Evolutionary conservation across 495 filamentous ascomycete species (phyloP).

Genomic region (Hyaloscypha bicolor): DNA sequence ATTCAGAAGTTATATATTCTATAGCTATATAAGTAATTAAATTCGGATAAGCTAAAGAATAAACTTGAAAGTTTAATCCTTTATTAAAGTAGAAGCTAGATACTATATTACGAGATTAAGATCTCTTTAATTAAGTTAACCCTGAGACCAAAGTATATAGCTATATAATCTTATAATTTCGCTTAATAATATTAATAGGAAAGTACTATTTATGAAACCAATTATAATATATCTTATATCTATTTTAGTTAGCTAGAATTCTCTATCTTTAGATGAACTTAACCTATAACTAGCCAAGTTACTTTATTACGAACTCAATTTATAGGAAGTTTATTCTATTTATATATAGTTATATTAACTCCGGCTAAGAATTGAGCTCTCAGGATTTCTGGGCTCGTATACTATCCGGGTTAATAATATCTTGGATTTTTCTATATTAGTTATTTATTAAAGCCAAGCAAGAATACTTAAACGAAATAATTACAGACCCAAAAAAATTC

Average conservation of each 20-base stretch:
- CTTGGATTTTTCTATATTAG: neutral
- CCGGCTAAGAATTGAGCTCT: neutral
- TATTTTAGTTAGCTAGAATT: neutral
- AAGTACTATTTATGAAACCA: neutral
- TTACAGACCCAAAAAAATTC: too few relatives aligned
- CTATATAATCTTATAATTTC: slow-evolving; percentile 1
- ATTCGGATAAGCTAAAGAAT: too few relatives aligned
- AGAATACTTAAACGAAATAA: too few relatives aligned
- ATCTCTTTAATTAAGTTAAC: neutral
- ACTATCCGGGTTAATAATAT: neutral
- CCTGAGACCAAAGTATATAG: slow-evolving; percentile 13
- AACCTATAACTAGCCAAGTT: slow-evolving; percentile 7
- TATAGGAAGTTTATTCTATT: too few relatives aligned
- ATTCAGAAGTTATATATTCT: too few relatives aligned
- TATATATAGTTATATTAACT: too few relatives aligned
- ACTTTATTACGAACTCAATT: too few relatives aligned
- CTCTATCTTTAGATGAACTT: neutral
- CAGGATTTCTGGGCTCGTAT: neutral
- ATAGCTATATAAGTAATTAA: too few relatives aligned
- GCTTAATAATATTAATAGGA: neutral
- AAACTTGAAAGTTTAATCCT: too few relatives aligned
- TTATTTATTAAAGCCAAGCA: neutral
- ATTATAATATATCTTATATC: slow-evolving; percentile 11
- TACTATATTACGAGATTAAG: too few relatives aligned
- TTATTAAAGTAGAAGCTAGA: too few relatives aligned